These are phyloP conservation scores for Rutstroemia sp. DNA, from an alignment of 2,329 filamentous ascomycete genomes.

Conservation along the genomic window DNA sequence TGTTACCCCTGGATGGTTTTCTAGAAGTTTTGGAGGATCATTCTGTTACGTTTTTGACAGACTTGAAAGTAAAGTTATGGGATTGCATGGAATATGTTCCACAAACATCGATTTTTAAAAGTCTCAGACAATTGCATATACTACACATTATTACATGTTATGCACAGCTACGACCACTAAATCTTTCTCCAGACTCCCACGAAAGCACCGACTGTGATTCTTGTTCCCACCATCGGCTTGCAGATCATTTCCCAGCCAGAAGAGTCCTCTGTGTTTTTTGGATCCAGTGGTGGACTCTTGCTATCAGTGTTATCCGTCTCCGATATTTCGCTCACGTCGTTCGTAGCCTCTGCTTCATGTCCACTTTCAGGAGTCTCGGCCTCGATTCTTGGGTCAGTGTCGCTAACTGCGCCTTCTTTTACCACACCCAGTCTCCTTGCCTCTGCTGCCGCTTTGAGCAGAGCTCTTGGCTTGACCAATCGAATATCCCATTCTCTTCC, in stretches of 20 bases:
- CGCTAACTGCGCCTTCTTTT: not conserved
- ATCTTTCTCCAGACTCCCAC: conserved; percentile 36
- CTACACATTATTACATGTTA: not conserved
- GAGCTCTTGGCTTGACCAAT: conserved; percentile 32
- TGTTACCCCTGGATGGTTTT: not conserved
- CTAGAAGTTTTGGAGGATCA: not conserved
- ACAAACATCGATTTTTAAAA: not conserved
- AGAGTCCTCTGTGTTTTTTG: not conserved
- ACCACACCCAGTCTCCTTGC: not conserved
- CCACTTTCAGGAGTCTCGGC: not conserved
- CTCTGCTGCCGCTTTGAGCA: conserved; percentile 16
- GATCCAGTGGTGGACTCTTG: not conserved
- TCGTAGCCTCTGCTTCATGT: too few species aligned
- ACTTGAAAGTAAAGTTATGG: not conserved
- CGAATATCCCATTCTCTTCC: conserved; percentile 59
- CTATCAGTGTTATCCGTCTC: too few species aligned
- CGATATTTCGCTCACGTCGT: too few species aligned
- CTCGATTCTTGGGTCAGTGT: not conserved
- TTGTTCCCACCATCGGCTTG: conserved; percentile 41
- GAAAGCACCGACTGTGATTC: conserved; percentile 43
- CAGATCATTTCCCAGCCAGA: conserved; percentile 40
- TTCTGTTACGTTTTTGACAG: too few species aligned
- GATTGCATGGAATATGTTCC: not conserved
- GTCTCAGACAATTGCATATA: not conserved
- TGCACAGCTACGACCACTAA: not conserved